Percentiles rank a stretch among this genome's conserved stretches.
phyloP scores from a whole-genome alignment of 2,329 filamentous ascomycete genomes.

The Cercospora sp. region DNA sequence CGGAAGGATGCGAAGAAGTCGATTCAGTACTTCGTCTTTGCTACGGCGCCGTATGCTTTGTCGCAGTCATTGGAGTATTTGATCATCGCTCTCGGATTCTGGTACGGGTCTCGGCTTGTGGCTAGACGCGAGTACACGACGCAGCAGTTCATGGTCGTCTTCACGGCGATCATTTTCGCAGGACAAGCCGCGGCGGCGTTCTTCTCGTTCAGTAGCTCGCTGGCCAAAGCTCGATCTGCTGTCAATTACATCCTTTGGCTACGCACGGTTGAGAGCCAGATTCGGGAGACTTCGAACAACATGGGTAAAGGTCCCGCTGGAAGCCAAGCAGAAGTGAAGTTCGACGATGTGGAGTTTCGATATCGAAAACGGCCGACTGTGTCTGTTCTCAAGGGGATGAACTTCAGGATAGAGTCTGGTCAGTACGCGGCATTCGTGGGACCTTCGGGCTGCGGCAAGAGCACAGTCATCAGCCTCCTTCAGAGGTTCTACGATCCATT shows the following conservation, averaged over 20 bases:
- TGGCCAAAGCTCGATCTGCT: slow-evolving; percentile 37
- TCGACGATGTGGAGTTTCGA: slow-evolving; percentile 25
- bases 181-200: slow-evolving; percentile 67
- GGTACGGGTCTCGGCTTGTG: slow-evolving; percentile 38
- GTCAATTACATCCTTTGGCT: slow-evolving; percentile 50
- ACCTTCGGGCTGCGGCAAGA: slow-evolving; percentile 51
- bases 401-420: slow-evolving; percentile 36
- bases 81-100: slow-evolving; percentile 38
- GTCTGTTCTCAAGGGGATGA: slow-evolving; percentile 10
- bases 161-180: slow-evolving; percentile 64
- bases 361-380: not conserved
- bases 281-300: slow-evolving; percentile 36
- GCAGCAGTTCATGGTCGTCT: slow-evolving; percentile 57
- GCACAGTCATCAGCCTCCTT: slow-evolving; percentile 48
- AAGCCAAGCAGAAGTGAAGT: slow-evolving; percentile 19
- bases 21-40: not conserved
- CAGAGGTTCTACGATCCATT: slow-evolving; percentile 50
- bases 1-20: not conserved
- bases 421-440: slow-evolving; percentile 51
- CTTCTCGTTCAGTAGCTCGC: slow-evolving; percentile 57
- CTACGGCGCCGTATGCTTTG: slow-evolving; percentile 28
- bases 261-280: slow-evolving; percentile 38
- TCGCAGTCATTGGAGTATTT: slow-evolving; percentile 38
- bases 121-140: slow-evolving; percentile 35
- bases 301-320: slow-evolving; percentile 8